A percentile compares a stretch with the other conserved stretches of the same genome.
Evolutionary conservation across 2,329 filamentous ascomycete genomes (phyloP).

Genomic region (Penicillium sp.): DNA sequence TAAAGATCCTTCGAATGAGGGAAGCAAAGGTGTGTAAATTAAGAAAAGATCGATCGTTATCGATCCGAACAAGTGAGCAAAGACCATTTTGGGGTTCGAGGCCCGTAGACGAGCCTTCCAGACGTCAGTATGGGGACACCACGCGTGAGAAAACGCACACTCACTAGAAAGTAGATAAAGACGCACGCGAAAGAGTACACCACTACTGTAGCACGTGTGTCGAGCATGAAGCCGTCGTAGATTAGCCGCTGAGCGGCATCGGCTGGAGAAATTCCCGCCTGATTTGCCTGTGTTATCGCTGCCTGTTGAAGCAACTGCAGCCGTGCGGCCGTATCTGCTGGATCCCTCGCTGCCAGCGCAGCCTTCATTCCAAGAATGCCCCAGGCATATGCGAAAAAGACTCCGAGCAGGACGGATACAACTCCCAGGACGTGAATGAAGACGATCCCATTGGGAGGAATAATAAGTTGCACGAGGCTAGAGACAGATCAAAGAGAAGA

Average conservation of each 20-base stretch:
- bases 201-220: conserved; percentile 49
- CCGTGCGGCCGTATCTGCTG: conserved; percentile 41
- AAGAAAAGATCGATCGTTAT: conserved; percentile 55
- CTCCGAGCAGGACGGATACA: conserved; percentile 52
- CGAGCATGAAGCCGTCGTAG: conserved; percentile 54
- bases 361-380: conserved; percentile 56
- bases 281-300: conserved; percentile 31
- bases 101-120: conserved; percentile 49
- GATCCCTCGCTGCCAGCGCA: conserved; percentile 50
- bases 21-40: conserved; percentile 49
- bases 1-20: conserved; percentile 47
- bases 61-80: conserved; percentile 54
- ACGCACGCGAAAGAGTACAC: conserved; percentile 46
- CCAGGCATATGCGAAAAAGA: conserved; percentile 57
- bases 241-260: conserved; percentile 45
- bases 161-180: conserved; percentile 51
- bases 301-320: conserved; percentile 41
- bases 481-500: neutral
- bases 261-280: conserved; percentile 30
- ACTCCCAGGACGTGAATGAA: conserved; percentile 52
- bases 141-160: neutral
- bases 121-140: conserved; percentile 1
- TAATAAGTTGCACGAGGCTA: conserved; percentile 49
- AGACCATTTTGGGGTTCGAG: conserved; percentile 51
- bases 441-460: conserved; percentile 53